Evolutionary conservation across 2,329 filamentous ascomycete genomes (phyloP).

Genomic region (Pseudogymnoascus sp.): DNA sequence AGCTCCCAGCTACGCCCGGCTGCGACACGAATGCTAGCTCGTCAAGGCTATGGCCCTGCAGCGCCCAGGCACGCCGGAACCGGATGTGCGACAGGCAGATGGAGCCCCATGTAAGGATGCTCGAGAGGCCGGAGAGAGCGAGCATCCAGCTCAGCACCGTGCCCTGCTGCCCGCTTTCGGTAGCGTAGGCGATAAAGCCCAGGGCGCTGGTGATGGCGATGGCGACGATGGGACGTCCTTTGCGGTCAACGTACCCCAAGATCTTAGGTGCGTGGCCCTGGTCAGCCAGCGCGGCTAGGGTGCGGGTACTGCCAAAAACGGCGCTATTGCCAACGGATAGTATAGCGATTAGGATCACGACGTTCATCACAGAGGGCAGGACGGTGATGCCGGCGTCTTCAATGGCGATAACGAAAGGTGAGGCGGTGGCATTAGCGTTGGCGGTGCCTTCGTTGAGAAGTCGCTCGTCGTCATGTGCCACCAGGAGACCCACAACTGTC

Average conservation of each 20-base stretch:
- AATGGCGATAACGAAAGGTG: slow-evolving; percentile 91
- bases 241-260: slow-evolving; percentile 73
- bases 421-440: slow-evolving; percentile 41
- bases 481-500: slow-evolving; percentile 71
- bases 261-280: slow-evolving; percentile 74
- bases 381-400: slow-evolving; percentile 73
- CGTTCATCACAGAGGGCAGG: slow-evolving; percentile 85
- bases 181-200: slow-evolving; percentile 72
- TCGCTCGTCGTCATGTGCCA: slow-evolving; percentile 60
- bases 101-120: slow-evolving; percentile 72
- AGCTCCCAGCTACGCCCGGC: slow-evolving; percentile 72
- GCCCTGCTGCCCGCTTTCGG: slow-evolving; percentile 52
- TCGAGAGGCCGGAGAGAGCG: slow-evolving; percentile 64
- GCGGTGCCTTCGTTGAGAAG: slow-evolving; percentile 47
- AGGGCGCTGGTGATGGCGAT: slow-evolving; percentile 60
- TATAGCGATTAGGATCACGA: slow-evolving; percentile 86
- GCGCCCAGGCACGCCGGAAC: slow-evolving; percentile 71
- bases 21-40: slow-evolving; percentile 79
- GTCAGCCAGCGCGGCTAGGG: slow-evolving; percentile 81
- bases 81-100: slow-evolving; percentile 87
- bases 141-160: slow-evolving; percentile 74
- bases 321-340: slow-evolving; percentile 87
- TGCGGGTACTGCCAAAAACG: slow-evolving; percentile 85
- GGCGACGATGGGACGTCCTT: slow-evolving; percentile 70
- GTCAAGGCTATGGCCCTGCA: slow-evolving; percentile 58